Conservation (phyloP, 2,329 filamentous ascomycete species). For the Pseudogymnoascus sp. region DNA sequence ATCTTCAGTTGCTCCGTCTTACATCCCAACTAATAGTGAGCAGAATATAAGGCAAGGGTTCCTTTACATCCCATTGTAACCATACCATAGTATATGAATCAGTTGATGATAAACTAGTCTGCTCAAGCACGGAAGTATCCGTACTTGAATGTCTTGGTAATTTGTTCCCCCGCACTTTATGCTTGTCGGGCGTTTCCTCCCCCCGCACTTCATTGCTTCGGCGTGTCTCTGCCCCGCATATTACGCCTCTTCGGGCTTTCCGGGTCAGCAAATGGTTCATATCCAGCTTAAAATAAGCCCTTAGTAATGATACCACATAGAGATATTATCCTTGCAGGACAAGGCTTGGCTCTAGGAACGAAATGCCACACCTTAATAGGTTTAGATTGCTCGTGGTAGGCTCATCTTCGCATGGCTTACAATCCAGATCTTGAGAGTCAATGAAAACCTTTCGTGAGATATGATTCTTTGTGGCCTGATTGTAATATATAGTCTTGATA, state of each 20-base stretch:
- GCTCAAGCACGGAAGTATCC: neutral
- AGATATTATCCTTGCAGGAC: neutral
- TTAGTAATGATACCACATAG: no score
- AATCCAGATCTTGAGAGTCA: neutral
- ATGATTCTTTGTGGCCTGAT: neutral
- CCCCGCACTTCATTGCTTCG: neutral
- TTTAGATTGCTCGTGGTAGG: neutral
- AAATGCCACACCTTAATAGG: neutral
- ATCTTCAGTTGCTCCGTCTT: neutral
- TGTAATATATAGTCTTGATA: neutral
- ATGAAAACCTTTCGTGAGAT: neutral
- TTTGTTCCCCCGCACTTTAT: neutral
- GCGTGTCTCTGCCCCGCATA: neutral
- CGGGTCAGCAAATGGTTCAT: neutral
- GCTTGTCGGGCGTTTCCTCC: neutral
- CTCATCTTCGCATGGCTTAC: neutral
- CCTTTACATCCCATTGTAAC: neutral
- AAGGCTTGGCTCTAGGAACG: neutral
- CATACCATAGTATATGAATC: neutral
- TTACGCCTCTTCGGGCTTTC: neutral
- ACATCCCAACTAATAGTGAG: neutral
- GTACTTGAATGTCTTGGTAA: neutral
- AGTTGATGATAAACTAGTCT: neutral
- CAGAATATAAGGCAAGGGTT: neutral
- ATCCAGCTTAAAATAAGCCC: no score